Evolutionary conservation across 257 asterid species (phyloP), one percentile per base, ranked within the genome.

Genomic region (Nicotiana obtusifolia): DNA sequence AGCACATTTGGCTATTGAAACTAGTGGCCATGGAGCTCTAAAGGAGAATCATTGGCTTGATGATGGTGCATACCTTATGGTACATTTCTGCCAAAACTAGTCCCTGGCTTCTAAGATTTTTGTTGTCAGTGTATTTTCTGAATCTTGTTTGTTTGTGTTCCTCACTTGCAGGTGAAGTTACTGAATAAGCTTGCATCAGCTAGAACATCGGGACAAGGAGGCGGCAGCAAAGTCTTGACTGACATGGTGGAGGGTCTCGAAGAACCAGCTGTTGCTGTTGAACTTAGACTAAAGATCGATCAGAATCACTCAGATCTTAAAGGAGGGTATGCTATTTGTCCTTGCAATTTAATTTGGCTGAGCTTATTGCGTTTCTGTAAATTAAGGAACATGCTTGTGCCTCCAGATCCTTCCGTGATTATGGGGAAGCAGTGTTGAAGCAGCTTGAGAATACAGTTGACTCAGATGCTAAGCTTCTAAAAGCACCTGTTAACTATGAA

Each of bases 1-100:
- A 86, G 92, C 99, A 68, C 94, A 96, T 89, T 87, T 96, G 85
- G 98, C 98, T 87, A 96, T 96, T 86, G 99, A 96, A 89, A 96
- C 99, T 85, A 96, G 99, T 90, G 99, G 99, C 81, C 98, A 96
- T 86, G 99, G 99, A 84, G 99, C 99, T 86, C 95, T 96, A 31
- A 96, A 93, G 97, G 99, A 94, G 87, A 96, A 96, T 84, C 88
- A 93, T 84, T 96, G 99, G 99, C 99, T 94, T 59, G 99, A 96
- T 67, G 99, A 96, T 88, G 99, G 99, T 80, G 99, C 99, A 85
- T 96, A 96, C 86, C 95, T 91, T 80, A 96, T 96, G 99, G 99
- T 95, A 91, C 81, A 61, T 64, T 65, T 73, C 77, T 81, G 24
- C 80, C 78, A 49, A 73, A 47, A 73, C 61, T 7, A 24, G 56